phyloP scores from a whole-genome alignment of 2,329 filamentous ascomycete species.

The Fusarium equiseti region DNA sequence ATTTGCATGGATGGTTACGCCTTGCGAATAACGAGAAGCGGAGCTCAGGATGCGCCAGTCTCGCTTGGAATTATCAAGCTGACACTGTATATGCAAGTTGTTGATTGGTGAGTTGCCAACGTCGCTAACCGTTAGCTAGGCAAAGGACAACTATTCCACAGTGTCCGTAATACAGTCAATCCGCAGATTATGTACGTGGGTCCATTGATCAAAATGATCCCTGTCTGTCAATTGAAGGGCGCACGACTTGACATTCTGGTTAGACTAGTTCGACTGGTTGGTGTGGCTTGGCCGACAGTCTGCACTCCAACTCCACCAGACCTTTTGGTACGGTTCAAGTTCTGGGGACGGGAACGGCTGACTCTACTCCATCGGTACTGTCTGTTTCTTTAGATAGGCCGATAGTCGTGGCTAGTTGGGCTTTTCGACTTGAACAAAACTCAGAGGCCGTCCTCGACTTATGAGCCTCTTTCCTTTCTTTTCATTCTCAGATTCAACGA shows the following conservation, averaged over 20 bases:
- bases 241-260: slow-evolving; percentile 45
- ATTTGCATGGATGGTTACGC: slow-evolving; percentile 36
- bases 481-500: slow-evolving; percentile 23
- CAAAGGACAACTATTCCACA: slow-evolving; percentile 22
- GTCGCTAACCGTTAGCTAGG: slow-evolving; percentile 1
- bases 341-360: slow-evolving; percentile 31
- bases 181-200: slow-evolving; percentile 24
- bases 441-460: slow-evolving; percentile 30
- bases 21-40: slow-evolving; percentile 49
- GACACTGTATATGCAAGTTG: slow-evolving; percentile 31
- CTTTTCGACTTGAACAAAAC: slow-evolving; percentile 46
- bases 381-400: slow-evolving; percentile 18
- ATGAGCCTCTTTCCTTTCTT: slow-evolving; percentile 19
- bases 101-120: slow-evolving; percentile 15
- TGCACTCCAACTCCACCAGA: slow-evolving; percentile 32
- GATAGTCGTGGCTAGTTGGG: slow-evolving; percentile 20
- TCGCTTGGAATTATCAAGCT: slow-evolving; percentile 4
- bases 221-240: slow-evolving; percentile 50
- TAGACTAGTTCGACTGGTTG: slow-evolving; percentile 39
- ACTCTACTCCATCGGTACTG: slow-evolving; percentile 28
- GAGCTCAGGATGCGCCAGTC: slow-evolving; percentile 36
- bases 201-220: slow-evolving; percentile 35
- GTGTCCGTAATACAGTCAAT: slow-evolving; percentile 31
- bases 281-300: slow-evolving; percentile 37
- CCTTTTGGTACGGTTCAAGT: slow-evolving; percentile 14